phyloP scores from a whole-genome alignment of 2,329 filamentous ascomycete genomes.

The Colletotrichum destructivum region DNA sequence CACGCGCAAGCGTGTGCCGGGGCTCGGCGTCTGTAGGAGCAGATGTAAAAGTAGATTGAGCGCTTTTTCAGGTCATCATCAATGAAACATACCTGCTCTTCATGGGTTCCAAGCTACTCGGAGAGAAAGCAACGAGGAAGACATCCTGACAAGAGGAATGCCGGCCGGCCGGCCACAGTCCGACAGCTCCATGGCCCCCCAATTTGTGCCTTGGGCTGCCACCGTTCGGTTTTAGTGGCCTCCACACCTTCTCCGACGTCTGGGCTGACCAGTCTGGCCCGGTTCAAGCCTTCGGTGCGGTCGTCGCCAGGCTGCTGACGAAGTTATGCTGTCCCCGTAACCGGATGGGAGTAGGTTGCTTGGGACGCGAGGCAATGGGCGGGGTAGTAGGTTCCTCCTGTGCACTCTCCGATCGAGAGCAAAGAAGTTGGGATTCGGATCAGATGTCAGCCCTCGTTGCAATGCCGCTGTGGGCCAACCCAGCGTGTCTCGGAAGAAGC shows the following conservation, averaged over 20 bases:
- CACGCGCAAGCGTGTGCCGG: background rate
- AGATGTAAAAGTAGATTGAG: background rate
- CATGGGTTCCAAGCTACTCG: conserved; percentile 15
- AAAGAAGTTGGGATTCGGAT: conserved; percentile 8
- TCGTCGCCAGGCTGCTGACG: conserved; percentile 25
- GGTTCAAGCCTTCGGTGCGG: conserved; percentile 26
- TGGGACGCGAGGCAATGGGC: conserved; percentile 5
- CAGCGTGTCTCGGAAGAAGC: conserved; percentile 20
- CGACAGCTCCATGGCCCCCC: conserved; percentile 10
- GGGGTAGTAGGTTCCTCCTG: conserved; percentile 18
- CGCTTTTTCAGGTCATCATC: background rate
- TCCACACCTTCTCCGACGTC: conserved; percentile 40
- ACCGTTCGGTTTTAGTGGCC: conserved; percentile 31
- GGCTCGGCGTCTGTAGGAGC: background rate
- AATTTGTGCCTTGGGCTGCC: conserved; percentile 23
- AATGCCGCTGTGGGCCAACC: background rate
- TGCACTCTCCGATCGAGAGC: background rate
- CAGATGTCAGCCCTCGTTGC: conserved; percentile 23
- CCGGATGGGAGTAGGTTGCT: conserved; percentile 6
- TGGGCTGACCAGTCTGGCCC: conserved; percentile 22
- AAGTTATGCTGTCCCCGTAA: conserved; percentile 4
- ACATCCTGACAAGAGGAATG: conserved; percentile 23
- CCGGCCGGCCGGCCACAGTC: conserved; percentile 39
- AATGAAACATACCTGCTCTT: conserved; percentile 22
- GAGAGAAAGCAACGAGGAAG: background rate